phyloP scores from a whole-genome alignment of 225 moss, liverwort and hornwort genomes.

The Ulota crispa region DNA sequence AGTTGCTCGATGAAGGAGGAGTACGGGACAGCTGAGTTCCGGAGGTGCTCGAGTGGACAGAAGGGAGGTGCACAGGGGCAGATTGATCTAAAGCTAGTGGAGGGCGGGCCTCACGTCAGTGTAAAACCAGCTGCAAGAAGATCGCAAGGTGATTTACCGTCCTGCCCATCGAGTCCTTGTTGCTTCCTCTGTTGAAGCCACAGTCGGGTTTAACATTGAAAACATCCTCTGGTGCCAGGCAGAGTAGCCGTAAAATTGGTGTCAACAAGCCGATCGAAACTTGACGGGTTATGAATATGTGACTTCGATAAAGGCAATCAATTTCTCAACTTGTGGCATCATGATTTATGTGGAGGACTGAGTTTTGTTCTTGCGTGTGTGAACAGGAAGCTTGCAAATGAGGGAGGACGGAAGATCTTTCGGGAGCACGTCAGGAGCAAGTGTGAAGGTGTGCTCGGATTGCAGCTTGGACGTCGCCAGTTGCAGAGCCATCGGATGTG shows the following conservation, averaged over 20 bases:
- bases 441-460: conserved; percentile 37
- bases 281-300: too few species aligned
- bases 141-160: conserved; percentile 38
- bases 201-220: too few species aligned
- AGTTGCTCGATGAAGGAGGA: conserved; percentile 34
- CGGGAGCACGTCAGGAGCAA: conserved; percentile 35
- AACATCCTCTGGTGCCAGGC: too few species aligned
- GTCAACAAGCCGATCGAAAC: too few species aligned
- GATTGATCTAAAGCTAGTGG: conserved; percentile 33
- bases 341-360: background rate
- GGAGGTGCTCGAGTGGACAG: conserved; percentile 33
- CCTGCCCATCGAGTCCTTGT: background rate
- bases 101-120: conserved; percentile 12
- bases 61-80: conserved; percentile 23
- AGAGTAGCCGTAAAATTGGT: too few species aligned
- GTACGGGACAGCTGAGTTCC: conserved; percentile 14
- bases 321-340: too few species aligned
- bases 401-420: conserved; percentile 36
- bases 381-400: conserved; percentile 36
- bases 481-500: conserved; percentile 48
- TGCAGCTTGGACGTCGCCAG: conserved; percentile 37
- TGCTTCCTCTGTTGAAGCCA: background rate
- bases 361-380: background rate
- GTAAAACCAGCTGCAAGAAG: conserved; percentile 35
- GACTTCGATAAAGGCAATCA: too few species aligned